Conservation (phyloP, 371 early-diverging fungal genomes). For the Mucor irregularis region DNA sequence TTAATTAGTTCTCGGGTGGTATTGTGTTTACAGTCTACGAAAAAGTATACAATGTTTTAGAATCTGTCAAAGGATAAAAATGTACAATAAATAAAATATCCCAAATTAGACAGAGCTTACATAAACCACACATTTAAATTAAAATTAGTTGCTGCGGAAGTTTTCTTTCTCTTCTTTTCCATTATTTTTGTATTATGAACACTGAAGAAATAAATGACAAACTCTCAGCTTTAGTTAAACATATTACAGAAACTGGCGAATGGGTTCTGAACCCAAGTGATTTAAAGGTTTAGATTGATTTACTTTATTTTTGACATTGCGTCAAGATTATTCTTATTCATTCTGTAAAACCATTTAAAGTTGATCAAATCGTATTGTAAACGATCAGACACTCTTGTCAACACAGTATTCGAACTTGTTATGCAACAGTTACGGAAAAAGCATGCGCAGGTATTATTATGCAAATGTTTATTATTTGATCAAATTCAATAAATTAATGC, state of each 20-base stretch:
- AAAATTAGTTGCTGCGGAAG: conserved; percentile 23
- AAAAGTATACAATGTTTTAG: conserved; percentile 55
- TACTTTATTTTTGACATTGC: neutral
- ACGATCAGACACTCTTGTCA: conserved; percentile 44
- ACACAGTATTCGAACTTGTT: conserved; percentile 44
- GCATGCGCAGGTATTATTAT: conserved; percentile 67
- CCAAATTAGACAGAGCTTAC: no score
- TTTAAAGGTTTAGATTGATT: conserved; percentile 29
- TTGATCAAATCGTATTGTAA: conserved; percentile 59
- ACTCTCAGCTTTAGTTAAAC: conserved; percentile 23
- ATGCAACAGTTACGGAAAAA: conserved; percentile 57
- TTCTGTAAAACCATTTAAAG: conserved; percentile 5
- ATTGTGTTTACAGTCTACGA: conserved; percentile 94
- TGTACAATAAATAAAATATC: neutral
- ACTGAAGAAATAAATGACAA: conserved; percentile 24
- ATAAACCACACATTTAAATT: no score
- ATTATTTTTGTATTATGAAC: conserved; percentile 20
- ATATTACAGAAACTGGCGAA: conserved; percentile 49
- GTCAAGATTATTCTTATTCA: no score
- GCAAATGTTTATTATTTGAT: neutral
- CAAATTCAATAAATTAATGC: neutral
- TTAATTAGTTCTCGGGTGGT: conserved; percentile 82
- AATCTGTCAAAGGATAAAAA: conserved; percentile 10
- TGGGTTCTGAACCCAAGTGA: conserved; percentile 31
- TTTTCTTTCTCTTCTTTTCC: conserved; percentile 4